Conservation (phyloP, 495 filamentous ascomycete genomes). For the Amphirosellinia nigrospora region DNA sequence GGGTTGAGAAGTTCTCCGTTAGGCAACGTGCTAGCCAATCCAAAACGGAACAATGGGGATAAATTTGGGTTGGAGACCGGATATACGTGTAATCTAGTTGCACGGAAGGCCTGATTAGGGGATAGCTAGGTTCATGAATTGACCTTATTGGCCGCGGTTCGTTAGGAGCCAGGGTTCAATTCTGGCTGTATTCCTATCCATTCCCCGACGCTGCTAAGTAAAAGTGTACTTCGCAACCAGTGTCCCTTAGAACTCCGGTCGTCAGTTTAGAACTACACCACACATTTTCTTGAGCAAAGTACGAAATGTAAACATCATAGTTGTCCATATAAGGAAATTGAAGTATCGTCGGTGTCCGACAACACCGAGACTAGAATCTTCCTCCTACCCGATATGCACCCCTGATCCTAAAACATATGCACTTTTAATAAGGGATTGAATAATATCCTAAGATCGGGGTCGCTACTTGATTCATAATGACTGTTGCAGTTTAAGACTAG, state of each 20-base stretch:
- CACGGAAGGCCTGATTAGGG: neutral
- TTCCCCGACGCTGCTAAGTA: neutral
- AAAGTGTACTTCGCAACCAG: neutral
- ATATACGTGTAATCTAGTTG: neutral
- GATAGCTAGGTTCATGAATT: neutral
- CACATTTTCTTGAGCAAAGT: neutral
- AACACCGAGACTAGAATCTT: constrained; percentile 8
- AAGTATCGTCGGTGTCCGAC: constrained; percentile 8
- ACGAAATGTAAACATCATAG: neutral
- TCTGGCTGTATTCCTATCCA: constrained; percentile 3
- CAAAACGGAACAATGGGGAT: neutral
- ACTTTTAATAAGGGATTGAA: neutral
- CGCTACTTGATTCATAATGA: too few relatives aligned
- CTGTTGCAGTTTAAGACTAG: neutral
- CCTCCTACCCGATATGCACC: neutral
- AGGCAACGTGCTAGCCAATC: neutral
- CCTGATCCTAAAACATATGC: neutral
- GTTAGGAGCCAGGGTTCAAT: neutral
- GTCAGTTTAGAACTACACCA: neutral
- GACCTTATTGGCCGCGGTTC: constrained; percentile 4
- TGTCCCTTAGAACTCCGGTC: neutral
- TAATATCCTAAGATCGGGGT: neutral
- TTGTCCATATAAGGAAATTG: neutral
- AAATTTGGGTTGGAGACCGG: neutral
- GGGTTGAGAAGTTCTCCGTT: neutral